phyloP scores from a whole-genome alignment of 345 rosid species.

The Gossypium longicalyx region DNA sequence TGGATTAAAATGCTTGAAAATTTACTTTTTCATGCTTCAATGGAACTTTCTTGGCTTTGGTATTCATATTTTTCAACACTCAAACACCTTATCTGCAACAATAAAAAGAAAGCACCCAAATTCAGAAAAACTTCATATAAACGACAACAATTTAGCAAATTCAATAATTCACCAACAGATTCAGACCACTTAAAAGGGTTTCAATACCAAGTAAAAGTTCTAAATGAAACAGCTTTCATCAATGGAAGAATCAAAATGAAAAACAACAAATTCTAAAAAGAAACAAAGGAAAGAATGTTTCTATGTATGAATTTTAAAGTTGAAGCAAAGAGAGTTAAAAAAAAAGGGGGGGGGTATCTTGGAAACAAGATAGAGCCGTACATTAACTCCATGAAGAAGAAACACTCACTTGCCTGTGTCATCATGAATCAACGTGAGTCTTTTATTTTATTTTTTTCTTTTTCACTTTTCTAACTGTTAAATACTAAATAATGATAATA shows the following conservation, averaged over 20 bases:
- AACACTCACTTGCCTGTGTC: slow-evolving; percentile 2
- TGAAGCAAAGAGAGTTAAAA: slow-evolving; percentile 11
- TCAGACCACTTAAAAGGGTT: slow-evolving; percentile 12
- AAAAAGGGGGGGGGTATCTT: neutral
- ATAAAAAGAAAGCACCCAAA: too few species aligned
- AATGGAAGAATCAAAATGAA: slow-evolving; percentile 2
- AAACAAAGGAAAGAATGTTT: neutral
- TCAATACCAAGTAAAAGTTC: neutral
- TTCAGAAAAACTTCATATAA: too few species aligned
- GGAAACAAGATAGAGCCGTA: slow-evolving; percentile 16
- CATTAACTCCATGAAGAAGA: slow-evolving; percentile 15
- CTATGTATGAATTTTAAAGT: neutral
- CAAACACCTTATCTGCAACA: slow-evolving; percentile 10
- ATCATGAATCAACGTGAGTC: slow-evolving; percentile 37
- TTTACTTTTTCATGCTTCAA: slow-evolving; percentile 40
- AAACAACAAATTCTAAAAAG: neutral
- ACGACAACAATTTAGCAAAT: neutral
- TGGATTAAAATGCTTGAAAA: slow-evolving; percentile 15
- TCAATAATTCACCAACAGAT: neutral
- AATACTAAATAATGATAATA: neutral
- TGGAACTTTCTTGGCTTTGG: slow-evolving; percentile 26
- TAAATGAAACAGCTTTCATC: neutral
- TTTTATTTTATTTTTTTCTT: neutral
- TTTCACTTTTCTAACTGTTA: neutral
- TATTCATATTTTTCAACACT: slow-evolving; percentile 31